These are phyloP conservation scores for Phytophthora boehmeriae DNA, from an alignment of 352 stramenopile genomes.

Conservation along the genomic window DNA sequence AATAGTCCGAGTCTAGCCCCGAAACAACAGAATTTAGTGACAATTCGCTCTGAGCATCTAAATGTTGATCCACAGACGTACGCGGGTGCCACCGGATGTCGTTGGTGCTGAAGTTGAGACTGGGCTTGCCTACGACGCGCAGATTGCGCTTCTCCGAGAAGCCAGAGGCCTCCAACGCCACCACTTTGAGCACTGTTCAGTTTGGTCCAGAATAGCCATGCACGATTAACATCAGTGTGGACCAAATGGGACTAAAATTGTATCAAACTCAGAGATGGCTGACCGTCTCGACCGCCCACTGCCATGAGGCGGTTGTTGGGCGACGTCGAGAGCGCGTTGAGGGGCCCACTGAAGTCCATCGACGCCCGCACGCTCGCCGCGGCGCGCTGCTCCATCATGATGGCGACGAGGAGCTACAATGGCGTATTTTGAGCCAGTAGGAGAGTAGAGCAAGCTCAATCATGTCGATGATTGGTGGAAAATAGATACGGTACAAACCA, in stretches of 20 bases:
- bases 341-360: constrained; percentile 86
- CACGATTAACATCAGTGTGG: not conserved
- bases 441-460: not conserved
- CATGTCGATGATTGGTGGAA: constrained; percentile 20
- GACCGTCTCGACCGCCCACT: constrained; percentile 85
- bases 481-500: not conserved
- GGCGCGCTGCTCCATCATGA: constrained; percentile 34
- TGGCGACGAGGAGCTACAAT: constrained; percentile 6
- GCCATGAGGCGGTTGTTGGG: constrained; percentile 84
- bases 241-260: not conserved
- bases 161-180: constrained; percentile 73
- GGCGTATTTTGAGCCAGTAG: constrained; percentile 26
- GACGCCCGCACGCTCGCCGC: constrained; percentile 74
- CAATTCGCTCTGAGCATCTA: not conserved
- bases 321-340: constrained; percentile 86
- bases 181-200: constrained; percentile 77
- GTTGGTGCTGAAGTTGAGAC: constrained; percentile 89
- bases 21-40: constrained; percentile 5
- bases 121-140: constrained; percentile 75
- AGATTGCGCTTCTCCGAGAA: constrained; percentile 89
- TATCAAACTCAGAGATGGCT: not conserved
- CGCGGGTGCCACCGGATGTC: constrained; percentile 90
- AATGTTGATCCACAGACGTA: constrained; percentile 31
- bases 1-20: constrained; percentile 71
- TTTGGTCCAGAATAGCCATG: constrained; percentile 1